These are phyloP conservation scores for Cicer judaicum DNA, from an alignment of 306 rosid genomes.

Conservation along the genomic window DNA sequence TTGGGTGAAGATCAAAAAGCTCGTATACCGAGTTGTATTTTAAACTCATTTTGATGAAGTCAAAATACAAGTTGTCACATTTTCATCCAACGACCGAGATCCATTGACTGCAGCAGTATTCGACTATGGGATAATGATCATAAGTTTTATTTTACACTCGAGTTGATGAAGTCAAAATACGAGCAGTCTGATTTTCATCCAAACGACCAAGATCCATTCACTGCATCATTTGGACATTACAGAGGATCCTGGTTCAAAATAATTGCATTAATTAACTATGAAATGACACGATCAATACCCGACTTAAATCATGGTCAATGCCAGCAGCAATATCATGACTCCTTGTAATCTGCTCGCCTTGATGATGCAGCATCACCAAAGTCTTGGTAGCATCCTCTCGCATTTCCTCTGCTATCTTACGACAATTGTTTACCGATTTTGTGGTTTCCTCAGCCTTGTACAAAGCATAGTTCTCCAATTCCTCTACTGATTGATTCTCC, in stretches of 20 bases:
- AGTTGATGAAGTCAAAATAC: background rate
- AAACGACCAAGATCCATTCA: background rate
- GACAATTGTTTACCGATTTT: slow-evolving; percentile 62
- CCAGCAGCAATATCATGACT: slow-evolving; percentile 81
- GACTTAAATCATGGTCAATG: slow-evolving; percentile 84
- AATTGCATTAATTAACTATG: background rate
- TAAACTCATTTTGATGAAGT: background rate
- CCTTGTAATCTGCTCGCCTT: slow-evolving; percentile 93
- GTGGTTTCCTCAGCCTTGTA: slow-evolving; percentile 94
- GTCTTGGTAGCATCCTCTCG: slow-evolving; percentile 87
- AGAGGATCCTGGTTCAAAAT: background rate
- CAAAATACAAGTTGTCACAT: background rate
- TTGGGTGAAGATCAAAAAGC: background rate
- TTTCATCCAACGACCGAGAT: background rate
- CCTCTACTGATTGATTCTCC: slow-evolving; percentile 81
- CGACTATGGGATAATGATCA: background rate
- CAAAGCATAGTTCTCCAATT: slow-evolving; percentile 78
- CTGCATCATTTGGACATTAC: background rate
- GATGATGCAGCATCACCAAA: slow-evolving; percentile 77
- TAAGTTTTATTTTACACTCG: background rate
- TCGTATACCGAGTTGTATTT: background rate
- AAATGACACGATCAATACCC: slow-evolving; percentile 60
- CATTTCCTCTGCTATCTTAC: slow-evolving; percentile 86
- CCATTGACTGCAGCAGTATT: background rate
- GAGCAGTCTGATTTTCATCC: background rate